Conservation (phyloP, 73 alveolate genomes). For the Tetrahymena borealis region DNA sequence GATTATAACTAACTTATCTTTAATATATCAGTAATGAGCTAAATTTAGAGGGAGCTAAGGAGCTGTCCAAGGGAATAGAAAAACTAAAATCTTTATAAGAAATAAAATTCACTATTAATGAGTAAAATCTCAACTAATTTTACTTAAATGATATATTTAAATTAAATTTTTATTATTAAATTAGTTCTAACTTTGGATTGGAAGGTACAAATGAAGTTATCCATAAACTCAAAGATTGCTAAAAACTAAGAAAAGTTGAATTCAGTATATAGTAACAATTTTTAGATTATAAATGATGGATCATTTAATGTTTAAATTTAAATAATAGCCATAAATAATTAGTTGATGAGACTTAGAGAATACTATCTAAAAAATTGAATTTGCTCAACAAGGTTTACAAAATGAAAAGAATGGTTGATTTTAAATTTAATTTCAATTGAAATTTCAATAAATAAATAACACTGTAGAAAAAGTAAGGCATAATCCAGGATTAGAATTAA, state of each 20-base stretch:
- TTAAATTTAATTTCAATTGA: background rate
- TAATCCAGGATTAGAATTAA: too few species aligned
- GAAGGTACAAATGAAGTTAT: background rate
- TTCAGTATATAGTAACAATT: background rate
- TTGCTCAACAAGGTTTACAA: background rate
- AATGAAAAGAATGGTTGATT: background rate
- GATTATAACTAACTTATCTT: background rate
- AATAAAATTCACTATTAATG: background rate
- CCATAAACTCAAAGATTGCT: background rate
- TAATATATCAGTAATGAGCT: background rate
- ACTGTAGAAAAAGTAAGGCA: too few species aligned
- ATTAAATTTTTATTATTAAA: background rate
- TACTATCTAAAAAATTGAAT: background rate
- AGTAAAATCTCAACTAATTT: background rate
- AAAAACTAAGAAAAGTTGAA: background rate
- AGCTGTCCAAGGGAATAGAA: background rate
- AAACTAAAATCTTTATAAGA: background rate
- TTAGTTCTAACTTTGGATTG: background rate
- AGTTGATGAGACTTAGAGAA: background rate
- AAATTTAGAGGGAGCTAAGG: background rate
- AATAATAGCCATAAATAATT: background rate
- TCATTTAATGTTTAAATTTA: background rate
- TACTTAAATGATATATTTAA: background rate
- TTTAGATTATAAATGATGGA: too few species aligned
- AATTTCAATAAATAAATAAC: background rate